Percentiles rank a stretch among this genome's conserved stretches.
These are phyloP conservation scores for Penicillium flavigenum DNA, from an alignment of 495 filamentous ascomycete genomes.

Conservation along the genomic window DNA sequence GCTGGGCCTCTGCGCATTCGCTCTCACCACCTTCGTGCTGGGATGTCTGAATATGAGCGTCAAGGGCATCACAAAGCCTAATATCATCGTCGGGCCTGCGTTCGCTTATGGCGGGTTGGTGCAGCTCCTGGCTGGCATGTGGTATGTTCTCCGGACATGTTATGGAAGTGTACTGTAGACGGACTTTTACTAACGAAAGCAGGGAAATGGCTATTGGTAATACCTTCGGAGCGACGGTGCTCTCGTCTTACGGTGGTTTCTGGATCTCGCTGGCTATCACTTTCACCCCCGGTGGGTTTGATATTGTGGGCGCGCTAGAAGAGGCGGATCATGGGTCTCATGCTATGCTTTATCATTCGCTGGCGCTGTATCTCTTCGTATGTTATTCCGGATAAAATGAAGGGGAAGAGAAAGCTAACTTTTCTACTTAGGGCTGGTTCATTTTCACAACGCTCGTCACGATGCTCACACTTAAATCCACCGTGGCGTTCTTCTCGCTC, in stretches of 20 bases:
- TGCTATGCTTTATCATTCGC: slow-evolving; percentile 58
- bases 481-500: slow-evolving; percentile 84
- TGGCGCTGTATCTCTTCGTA: slow-evolving; percentile 77
- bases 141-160: slow-evolving; percentile 55
- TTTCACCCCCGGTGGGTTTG: slow-evolving; percentile 70
- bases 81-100: slow-evolving; percentile 61
- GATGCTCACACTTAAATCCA: slow-evolving; percentile 82
- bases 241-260: slow-evolving; percentile 93
- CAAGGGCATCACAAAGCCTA: slow-evolving; percentile 54
- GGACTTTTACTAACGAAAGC: slow-evolving; percentile 1
- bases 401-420: slow-evolving; percentile 1
- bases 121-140: slow-evolving; percentile 89
- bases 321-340: slow-evolving; percentile 44
- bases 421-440: slow-evolving; percentile 69
- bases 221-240: slow-evolving; percentile 92
- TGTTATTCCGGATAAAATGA: slow-evolving; percentile 9
- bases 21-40: slow-evolving; percentile 84
- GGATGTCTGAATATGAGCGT: slow-evolving; percentile 71
- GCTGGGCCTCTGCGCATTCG: slow-evolving; percentile 76
- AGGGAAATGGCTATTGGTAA: slow-evolving; percentile 96
- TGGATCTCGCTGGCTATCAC: slow-evolving; percentile 86
- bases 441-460: slow-evolving; percentile 82
- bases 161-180: not conserved
- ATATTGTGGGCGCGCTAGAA: slow-evolving; percentile 46
- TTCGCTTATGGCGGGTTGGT: slow-evolving; percentile 76